Conservation (phyloP, 768 basidiomycete species). For the Pisolithus albus region DNA sequence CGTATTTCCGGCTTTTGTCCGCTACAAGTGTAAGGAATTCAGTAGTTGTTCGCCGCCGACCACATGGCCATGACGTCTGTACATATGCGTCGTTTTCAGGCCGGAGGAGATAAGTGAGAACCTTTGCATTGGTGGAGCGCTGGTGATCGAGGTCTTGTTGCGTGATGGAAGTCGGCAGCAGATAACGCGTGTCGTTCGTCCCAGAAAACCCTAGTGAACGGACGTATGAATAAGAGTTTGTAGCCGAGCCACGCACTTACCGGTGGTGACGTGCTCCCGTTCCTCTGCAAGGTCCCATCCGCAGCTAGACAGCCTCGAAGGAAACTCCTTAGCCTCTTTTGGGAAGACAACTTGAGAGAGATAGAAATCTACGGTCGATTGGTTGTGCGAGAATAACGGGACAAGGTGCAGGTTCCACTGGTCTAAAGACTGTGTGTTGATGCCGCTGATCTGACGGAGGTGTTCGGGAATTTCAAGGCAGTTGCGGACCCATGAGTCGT, state of each 20-base stretch:
- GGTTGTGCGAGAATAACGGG: constrained; percentile 33
- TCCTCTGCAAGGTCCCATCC: constrained; percentile 47
- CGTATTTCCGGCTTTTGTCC: constrained; percentile 28
- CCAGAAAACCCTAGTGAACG: constrained; percentile 38
- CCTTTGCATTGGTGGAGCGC: constrained; percentile 39
- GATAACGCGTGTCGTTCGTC: constrained; percentile 43
- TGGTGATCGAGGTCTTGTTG: constrained; percentile 31
- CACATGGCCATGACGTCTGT: constrained; percentile 10
- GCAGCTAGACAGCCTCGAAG: constrained; percentile 39
- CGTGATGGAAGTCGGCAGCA: constrained; percentile 12
- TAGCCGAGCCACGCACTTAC: background rate
- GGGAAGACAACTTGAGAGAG: constrained; percentile 43
- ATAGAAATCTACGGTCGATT: constrained; percentile 40
- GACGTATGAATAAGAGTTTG: background rate
- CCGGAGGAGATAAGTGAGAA: constrained; percentile 13
- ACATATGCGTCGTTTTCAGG: constrained; percentile 35
- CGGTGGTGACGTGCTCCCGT: constrained; percentile 14
- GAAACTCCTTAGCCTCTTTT: constrained; percentile 43
- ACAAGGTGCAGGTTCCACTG: constrained; percentile 24
- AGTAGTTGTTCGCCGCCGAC: constrained; percentile 10
- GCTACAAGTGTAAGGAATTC: constrained; percentile 29
- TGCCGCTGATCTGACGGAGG: constrained; percentile 29
- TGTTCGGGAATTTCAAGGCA: constrained; percentile 19
- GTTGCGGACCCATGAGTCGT: constrained; percentile 32
- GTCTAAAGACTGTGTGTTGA: constrained; percentile 37